Evolutionary conservation across 2,329 filamentous ascomycete genomes (phyloP).

Genomic region (Monosporascus sp.): DNA sequence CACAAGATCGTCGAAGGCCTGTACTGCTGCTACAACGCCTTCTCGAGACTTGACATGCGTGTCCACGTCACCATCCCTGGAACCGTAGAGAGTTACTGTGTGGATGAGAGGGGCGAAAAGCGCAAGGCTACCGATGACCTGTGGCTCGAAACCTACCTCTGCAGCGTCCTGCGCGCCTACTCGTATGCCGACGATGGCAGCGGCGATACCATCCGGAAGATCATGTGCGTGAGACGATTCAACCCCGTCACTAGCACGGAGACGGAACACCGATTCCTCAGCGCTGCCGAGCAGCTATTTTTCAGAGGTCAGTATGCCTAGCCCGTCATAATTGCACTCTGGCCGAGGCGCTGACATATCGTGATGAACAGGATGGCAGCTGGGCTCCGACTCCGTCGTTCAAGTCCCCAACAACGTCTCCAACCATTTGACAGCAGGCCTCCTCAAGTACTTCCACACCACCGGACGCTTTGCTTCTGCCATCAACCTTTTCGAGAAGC

Average conservation of each 20-base stretch:
- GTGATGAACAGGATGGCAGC: constrained; percentile 68
- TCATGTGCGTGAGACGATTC: constrained; percentile 93
- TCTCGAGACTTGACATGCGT: constrained; percentile 95
- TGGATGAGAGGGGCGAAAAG: constrained; percentile 95
- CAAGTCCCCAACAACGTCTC: constrained; percentile 96
- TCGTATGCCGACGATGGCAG: constrained; percentile 95
- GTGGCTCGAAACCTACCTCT: constrained; percentile 97
- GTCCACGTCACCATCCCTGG: constrained; percentile 97
- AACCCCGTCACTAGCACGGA: constrained; percentile 99
- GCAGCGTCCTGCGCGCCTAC: constrained; percentile 88
- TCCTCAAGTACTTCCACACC: constrained; percentile 91
- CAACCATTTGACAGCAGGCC: constrained; percentile 89
- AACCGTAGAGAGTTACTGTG: constrained; percentile 93
- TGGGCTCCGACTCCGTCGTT: constrained; percentile 94
- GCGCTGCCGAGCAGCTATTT: constrained; percentile 90
- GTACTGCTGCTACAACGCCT: constrained; percentile 99
- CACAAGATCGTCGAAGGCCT: constrained; percentile 90
- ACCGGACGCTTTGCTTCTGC: constrained; percentile 91
- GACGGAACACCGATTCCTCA: constrained; percentile 90
- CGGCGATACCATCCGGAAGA: constrained; percentile 91
- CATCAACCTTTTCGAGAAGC: constrained; percentile 96
- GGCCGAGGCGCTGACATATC: constrained; percentile 11
- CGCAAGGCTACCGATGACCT: constrained; percentile 87
- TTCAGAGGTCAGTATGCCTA: constrained; percentile 63
- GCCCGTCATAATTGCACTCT: too few relatives aligned